phyloP scores from a whole-genome alignment of 2,329 filamentous ascomycete genomes.

The Xylaria sp. region DNA sequence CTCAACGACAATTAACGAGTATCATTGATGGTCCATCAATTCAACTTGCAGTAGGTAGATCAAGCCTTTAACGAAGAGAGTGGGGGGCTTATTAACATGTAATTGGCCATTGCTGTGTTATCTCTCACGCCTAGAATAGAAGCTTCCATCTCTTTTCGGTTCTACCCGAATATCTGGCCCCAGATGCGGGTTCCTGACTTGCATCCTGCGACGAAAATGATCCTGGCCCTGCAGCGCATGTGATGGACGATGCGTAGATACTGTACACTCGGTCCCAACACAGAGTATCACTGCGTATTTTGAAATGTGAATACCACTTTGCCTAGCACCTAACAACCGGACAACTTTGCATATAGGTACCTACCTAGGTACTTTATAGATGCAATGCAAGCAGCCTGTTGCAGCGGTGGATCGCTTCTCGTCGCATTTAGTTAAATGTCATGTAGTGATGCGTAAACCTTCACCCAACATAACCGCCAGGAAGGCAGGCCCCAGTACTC shows the following conservation, averaged over 20 bases:
- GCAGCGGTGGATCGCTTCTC: neutral
- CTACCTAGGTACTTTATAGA: no score
- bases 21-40: no score
- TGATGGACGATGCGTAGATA: neutral
- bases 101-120: no score
- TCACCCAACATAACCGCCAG: neutral
- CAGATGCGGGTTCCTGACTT: conserved; percentile 7
- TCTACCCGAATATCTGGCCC: conserved; percentile 6
- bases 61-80: no score
- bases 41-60: no score
- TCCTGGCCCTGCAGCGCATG: conserved; percentile 2
- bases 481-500: neutral
- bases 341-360: neutral
- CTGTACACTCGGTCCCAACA: neutral
- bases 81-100: no score
- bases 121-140: neutral
- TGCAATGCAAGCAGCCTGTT: no score
- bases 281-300: neutral
- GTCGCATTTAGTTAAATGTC: neutral
- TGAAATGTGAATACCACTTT: neutral
- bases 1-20: no score
- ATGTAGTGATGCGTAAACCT: no score
- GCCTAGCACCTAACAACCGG: neutral
- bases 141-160: neutral
- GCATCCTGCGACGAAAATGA: conserved; percentile 1